These are phyloP conservation scores for Leptographium lundbergii DNA, from an alignment of 2,329 filamentous ascomycete species.

Conservation along the genomic window DNA sequence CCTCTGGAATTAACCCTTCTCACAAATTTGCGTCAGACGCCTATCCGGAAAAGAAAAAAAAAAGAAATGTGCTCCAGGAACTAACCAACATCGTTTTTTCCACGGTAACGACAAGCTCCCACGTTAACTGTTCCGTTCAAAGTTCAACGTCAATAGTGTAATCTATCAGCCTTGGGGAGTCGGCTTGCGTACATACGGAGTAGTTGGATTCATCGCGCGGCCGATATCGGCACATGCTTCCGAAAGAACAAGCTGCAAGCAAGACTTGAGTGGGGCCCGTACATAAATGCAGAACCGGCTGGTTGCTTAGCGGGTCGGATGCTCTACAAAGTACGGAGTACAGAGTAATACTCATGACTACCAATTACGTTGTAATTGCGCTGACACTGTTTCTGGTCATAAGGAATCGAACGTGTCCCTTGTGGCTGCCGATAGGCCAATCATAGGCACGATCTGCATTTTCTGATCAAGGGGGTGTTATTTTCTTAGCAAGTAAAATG, in stretches of 20 bases:
- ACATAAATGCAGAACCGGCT: neutral
- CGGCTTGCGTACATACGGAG: neutral
- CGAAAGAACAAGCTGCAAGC: neutral
- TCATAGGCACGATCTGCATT: slow-evolving; percentile 1
- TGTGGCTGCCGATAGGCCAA: slow-evolving; percentile 5
- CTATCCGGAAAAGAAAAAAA: neutral
- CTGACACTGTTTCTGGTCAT: slow-evolving; percentile 11
- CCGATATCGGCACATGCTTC: neutral
- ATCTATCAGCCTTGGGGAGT: neutral
- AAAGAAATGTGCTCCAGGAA: neutral
- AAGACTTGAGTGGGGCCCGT: neutral
- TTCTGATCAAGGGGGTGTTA: neutral
- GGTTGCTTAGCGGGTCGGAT: neutral
- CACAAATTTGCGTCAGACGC: no score
- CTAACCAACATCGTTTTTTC: neutral
- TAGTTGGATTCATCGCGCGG: neutral
- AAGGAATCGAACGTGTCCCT: slow-evolving; percentile 1
- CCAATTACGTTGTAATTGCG: slow-evolving; percentile 3
- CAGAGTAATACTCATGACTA: neutral
- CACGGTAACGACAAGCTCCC: neutral
- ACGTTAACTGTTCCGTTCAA: neutral
- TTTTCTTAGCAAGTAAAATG: slow-evolving; percentile 4
- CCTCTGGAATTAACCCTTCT: neutral
- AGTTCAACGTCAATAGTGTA: neutral
- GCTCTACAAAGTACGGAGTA: neutral